These are phyloP conservation scores for Lentinus brumalis DNA, from an alignment of 768 basidiomycete species.

Conservation along the genomic window DNA sequence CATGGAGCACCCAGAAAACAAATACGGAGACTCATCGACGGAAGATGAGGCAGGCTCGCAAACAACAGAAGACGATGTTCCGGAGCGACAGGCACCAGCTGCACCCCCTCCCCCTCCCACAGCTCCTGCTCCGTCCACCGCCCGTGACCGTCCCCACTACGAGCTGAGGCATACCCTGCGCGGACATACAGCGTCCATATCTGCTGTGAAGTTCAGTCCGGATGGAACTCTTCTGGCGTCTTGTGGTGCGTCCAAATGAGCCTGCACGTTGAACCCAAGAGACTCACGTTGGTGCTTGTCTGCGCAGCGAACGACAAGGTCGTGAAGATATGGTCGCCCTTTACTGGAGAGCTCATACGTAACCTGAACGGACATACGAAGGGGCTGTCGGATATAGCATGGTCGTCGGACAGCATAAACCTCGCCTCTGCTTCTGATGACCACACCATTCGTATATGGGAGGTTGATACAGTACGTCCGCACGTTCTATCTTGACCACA, in stretches of 20 bases:
- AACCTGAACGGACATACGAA: conserved; percentile 75
- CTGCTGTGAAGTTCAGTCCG: conserved; percentile 89
- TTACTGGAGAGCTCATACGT: conserved; percentile 74
- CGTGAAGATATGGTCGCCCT: conserved; percentile 83
- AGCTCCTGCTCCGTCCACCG: conserved; percentile 29
- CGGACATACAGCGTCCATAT: conserved; percentile 84
- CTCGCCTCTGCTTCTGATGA: conserved; percentile 95
- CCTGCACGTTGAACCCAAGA: neutral
- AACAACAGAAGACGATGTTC: conserved; percentile 83
- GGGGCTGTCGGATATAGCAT: conserved; percentile 88
- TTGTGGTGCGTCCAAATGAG: conserved; percentile 60
- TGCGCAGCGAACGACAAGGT: conserved; percentile 68
- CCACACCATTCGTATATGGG: conserved; percentile 86
- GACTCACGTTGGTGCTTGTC: neutral
- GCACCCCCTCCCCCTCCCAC: conserved; percentile 39
- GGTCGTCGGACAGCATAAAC: conserved; percentile 81
- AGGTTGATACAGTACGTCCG: conserved; percentile 69
- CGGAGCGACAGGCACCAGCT: conserved; percentile 54
- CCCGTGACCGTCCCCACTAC: conserved; percentile 61
- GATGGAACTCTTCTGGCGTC: conserved; percentile 85
- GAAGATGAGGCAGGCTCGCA: conserved; percentile 74
- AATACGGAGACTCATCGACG: conserved; percentile 45
- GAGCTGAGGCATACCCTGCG: conserved; percentile 63
- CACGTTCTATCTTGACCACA: neutral
- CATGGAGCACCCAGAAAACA: conserved; percentile 21